Evolutionary conservation across 2,329 filamentous ascomycete genomes (phyloP).

Genomic region (Aspergillus phoenicis): DNA sequence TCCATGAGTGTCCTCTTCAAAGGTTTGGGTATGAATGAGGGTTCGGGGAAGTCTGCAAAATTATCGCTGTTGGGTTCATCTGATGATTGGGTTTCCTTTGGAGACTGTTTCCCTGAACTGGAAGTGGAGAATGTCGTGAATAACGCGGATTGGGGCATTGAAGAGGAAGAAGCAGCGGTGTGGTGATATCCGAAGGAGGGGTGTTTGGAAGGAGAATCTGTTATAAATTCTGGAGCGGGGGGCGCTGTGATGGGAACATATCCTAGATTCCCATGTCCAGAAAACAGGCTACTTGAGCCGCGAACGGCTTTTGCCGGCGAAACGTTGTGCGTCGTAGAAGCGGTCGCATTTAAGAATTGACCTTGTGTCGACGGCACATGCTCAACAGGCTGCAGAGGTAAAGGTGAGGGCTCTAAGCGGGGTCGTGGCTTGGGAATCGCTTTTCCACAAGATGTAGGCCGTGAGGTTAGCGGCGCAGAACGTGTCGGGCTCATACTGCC

Average conservation of each 20-base stretch:
- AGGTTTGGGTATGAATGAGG: slow-evolving; percentile 48
- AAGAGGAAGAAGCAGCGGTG: slow-evolving; percentile 22
- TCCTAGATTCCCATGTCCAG: slow-evolving; percentile 62
- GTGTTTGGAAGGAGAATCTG: slow-evolving; percentile 53
- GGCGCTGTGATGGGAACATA: slow-evolving; percentile 62
- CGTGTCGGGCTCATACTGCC: slow-evolving; percentile 44
- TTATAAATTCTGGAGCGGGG: slow-evolving; percentile 46
- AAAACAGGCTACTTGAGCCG: slow-evolving; percentile 56
- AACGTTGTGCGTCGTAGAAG: slow-evolving; percentile 51
- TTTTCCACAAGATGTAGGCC: slow-evolving; percentile 50
- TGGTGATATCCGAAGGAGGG: slow-evolving; percentile 37
- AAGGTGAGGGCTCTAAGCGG: slow-evolving; percentile 56
- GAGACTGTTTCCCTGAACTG: slow-evolving; percentile 39
- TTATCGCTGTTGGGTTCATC: slow-evolving; percentile 46
- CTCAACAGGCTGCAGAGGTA: slow-evolving; percentile 50
- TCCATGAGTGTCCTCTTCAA: slow-evolving; percentile 69
- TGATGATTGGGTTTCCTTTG: slow-evolving; percentile 52
- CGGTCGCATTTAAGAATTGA: slow-evolving; percentile 66
- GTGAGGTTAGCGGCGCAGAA: slow-evolving; percentile 56
- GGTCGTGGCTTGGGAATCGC: slow-evolving; percentile 36
- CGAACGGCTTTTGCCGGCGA: slow-evolving; percentile 70
- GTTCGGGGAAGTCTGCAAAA: slow-evolving; percentile 52
- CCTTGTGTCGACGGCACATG: slow-evolving; percentile 57
- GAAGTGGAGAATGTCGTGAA: slow-evolving; percentile 56
- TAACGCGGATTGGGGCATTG: slow-evolving; percentile 47